phyloP scores from a whole-genome alignment of 2,329 filamentous ascomycete genomes.

The Metarhizium brunneum region DNA sequence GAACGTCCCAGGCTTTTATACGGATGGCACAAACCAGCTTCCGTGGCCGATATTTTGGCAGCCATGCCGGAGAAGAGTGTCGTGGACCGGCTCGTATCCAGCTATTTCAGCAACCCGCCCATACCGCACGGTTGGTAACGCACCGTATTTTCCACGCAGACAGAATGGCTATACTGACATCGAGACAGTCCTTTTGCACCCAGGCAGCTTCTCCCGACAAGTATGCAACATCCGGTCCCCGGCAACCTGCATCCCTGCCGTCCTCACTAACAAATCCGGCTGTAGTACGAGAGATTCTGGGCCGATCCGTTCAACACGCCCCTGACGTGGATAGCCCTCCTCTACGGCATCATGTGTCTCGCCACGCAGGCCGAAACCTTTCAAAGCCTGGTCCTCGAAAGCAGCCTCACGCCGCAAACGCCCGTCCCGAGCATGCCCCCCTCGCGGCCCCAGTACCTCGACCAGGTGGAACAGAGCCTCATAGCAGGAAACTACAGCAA shows the following conservation, averaged over 20 bases:
- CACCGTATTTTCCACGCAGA: too few species aligned
- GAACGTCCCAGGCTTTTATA: slow-evolving; percentile 21
- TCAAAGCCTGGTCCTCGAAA: slow-evolving; percentile 2
- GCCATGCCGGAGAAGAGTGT: slow-evolving; percentile 21
- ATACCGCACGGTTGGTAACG: slow-evolving; percentile 8
- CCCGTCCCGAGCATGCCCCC: not conserved
- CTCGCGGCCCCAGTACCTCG: slow-evolving; percentile 10
- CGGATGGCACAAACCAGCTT: slow-evolving; percentile 15
- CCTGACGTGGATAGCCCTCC: slow-evolving; percentile 34
- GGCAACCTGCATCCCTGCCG: not conserved
- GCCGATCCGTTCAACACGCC: slow-evolving; percentile 23
- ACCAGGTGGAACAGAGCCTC: slow-evolving; percentile 27
- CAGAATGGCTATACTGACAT: not conserved
- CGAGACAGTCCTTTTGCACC: not conserved
- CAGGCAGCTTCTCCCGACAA: not conserved
- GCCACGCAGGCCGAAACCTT: slow-evolving; percentile 11
- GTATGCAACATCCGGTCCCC: not conserved
- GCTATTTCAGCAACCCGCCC: slow-evolving; percentile 26
- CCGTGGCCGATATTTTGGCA: slow-evolving; percentile 21
- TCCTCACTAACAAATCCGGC: not conserved
- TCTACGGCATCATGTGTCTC: slow-evolving; percentile 36
- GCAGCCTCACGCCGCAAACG: not conserved
- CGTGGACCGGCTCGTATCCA: slow-evolving; percentile 25
- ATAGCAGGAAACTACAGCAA: slow-evolving; percentile 30
- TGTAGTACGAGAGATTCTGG: slow-evolving; percentile 36